Percentiles rank a stretch among this genome's conserved stretches.
Evolutionary conservation across 306 rosid species (phyloP).

Genomic region (Inga laurina): DNA sequence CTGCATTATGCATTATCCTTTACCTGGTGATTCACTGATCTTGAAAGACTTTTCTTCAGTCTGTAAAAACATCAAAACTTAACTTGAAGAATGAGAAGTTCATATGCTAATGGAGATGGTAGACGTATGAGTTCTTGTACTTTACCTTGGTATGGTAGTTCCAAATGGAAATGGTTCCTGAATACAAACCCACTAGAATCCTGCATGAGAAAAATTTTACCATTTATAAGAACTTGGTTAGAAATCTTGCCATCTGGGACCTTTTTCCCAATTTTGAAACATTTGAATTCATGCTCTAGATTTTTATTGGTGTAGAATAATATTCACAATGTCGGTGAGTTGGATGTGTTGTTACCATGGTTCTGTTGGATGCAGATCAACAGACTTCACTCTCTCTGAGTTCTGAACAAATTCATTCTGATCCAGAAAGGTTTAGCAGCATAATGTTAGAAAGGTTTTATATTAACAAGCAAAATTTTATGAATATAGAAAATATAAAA

Average conservation of each 20-base stretch:
- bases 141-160: conserved; percentile 59
- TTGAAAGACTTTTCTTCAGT: conserved; percentile 54
- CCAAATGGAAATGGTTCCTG: conserved; percentile 67
- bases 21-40: conserved; percentile 63
- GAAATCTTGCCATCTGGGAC: too few relatives aligned
- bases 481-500: not conserved
- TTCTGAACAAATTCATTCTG: conserved; percentile 61
- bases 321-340: not conserved
- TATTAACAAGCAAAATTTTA: not conserved
- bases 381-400: conserved; percentile 67
- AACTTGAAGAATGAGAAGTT: not conserved
- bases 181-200: conserved; percentile 66
- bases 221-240: not conserved
- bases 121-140: too few relatives aligned
- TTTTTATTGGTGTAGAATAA: not conserved
- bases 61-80: conserved; percentile 34
- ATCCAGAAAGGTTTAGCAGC: conserved; percentile 7
- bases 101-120: not conserved
- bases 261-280: too few relatives aligned
- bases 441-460: not conserved
- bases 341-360: conserved; percentile 56
- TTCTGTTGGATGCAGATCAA: conserved; percentile 69
- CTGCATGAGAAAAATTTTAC: conserved; percentile 42
- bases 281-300: not conserved
- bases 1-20: not conserved